Percentiles rank a stretch among this genome's conserved stretches.
Evolutionary conservation across 805 yeast species (phyloP).

Genomic region (Zygotorulaspora florentina): DNA sequence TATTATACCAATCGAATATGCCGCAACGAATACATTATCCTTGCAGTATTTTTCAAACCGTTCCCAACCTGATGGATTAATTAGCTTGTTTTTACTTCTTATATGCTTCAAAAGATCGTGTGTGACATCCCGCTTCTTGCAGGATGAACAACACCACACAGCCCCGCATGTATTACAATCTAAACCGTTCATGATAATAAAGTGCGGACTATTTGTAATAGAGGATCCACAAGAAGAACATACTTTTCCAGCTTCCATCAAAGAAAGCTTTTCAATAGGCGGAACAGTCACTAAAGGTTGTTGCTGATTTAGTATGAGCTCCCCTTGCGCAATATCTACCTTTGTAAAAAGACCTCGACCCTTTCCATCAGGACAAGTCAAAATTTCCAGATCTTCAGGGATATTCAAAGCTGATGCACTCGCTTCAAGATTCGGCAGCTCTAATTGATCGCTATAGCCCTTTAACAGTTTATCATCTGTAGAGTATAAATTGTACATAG

Average conservation of each 20-base stretch:
- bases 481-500: constrained; percentile 50
- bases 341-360: constrained; percentile 45
- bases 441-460: constrained; percentile 46
- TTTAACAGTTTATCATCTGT: constrained; percentile 45
- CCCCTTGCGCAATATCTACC: constrained; percentile 45
- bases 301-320: constrained; percentile 55
- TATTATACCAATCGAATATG: constrained; percentile 58
- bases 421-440: constrained; percentile 41
- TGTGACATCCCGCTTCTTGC: constrained; percentile 50
- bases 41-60: constrained; percentile 57
- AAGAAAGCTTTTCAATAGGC: constrained; percentile 58
- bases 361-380: constrained; percentile 1
- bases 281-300: constrained; percentile 59
- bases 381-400: constrained; percentile 8
- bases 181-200: constrained; percentile 42
- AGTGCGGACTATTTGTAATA: constrained; percentile 32
- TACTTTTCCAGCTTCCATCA: constrained; percentile 58
- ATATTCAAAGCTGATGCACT: background rate
- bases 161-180: constrained; percentile 63
- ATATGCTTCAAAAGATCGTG: constrained; percentile 60
- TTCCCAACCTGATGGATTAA: constrained; percentile 48
- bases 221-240: constrained; percentile 70
- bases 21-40: constrained; percentile 63
- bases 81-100: constrained; percentile 31
- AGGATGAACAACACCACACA: constrained; percentile 64